phyloP scores from a whole-genome alignment of 192 early-diverging fungal species.

The Irineochytrium annulatum region DNA sequence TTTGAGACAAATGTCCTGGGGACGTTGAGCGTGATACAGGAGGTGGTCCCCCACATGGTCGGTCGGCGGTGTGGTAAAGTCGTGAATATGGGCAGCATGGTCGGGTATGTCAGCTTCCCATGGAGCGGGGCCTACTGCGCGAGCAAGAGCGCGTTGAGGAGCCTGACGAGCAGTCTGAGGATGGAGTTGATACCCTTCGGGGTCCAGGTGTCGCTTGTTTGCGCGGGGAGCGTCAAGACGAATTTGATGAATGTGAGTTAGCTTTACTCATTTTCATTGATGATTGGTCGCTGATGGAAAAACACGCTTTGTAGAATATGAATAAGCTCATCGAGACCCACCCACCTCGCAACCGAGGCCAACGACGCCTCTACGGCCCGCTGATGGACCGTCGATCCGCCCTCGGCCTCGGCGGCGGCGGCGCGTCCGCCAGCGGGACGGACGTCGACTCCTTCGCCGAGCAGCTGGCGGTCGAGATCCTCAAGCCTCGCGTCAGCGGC shows the following conservation, averaged over 20 bases:
- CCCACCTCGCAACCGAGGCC: not conserved
- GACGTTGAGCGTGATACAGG: constrained; percentile 10
- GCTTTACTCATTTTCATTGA: not conserved
- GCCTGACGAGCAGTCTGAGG: constrained; percentile 19
- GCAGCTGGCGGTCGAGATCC: constrained; percentile 1
- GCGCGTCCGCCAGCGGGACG: constrained; percentile 1
- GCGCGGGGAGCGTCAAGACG: constrained; percentile 16
- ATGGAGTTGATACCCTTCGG: constrained; percentile 23
- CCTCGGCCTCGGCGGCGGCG: not conserved
- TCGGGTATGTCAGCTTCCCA: constrained; percentile 19
- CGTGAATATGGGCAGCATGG: constrained; percentile 25
- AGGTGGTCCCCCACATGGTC: constrained; percentile 23
- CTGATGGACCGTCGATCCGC: not conserved
- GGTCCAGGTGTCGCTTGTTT: constrained; percentile 19
- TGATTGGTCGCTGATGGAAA: not conserved
- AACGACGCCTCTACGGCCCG: not conserved
- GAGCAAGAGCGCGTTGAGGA: constrained; percentile 13
- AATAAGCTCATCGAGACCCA: not conserved
- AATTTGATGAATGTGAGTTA: constrained; percentile 6
- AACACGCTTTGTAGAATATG: not conserved
- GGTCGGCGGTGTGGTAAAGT: constrained; percentile 12
- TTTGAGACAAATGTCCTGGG: constrained; percentile 26
- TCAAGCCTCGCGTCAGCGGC: not conserved
- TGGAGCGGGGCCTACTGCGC: constrained; percentile 24
- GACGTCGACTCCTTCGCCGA: constrained; percentile 14